Conservation (phyloP, 345 rosid species). For the Barbarea vulgaris region DNA sequence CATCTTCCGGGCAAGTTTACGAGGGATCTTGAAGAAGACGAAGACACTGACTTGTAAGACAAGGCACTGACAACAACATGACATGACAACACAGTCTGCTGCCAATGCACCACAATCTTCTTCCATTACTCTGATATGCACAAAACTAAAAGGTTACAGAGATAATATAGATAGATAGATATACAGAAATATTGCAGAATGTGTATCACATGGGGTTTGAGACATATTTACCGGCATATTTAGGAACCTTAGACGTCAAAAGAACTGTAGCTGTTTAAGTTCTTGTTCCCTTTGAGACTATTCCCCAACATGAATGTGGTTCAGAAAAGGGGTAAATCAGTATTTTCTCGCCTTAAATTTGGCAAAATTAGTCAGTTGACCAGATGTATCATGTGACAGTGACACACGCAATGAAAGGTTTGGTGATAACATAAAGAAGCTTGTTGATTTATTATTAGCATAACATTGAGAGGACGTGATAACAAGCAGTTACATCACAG, state of each 20-base stretch:
- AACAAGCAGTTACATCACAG: conserved; percentile 28
- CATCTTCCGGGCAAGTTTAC: conserved; percentile 51
- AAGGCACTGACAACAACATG: conserved; percentile 85
- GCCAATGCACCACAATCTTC: conserved; percentile 69
- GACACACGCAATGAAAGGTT: conserved; percentile 30
- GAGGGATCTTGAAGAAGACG: conserved; percentile 58
- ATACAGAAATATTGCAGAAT: background rate
- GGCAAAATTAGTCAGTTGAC: conserved; percentile 21
- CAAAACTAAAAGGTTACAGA: background rate
- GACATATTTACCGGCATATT: conserved; percentile 34
- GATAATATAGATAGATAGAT: background rate
- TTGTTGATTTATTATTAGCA: conserved; percentile 29
- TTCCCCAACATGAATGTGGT: conserved; percentile 39
- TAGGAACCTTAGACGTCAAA: conserved; percentile 50
- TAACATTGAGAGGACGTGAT: conserved; percentile 34
- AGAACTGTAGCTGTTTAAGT: conserved; percentile 40
- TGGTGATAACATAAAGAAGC: conserved; percentile 32
- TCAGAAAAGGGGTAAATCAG: conserved; percentile 19
- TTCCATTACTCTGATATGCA: conserved; percentile 36
- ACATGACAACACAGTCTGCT: conserved; percentile 75
- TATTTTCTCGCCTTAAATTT: conserved; percentile 16
- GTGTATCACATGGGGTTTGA: conserved; percentile 34
- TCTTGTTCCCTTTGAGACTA: conserved; percentile 43
- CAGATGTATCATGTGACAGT: conserved; percentile 26
- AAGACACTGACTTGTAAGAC: conserved; percentile 59